A percentile compares a stretch with the other conserved stretches of the same genome.
These are phyloP conservation scores for Paxillus involutus DNA, from an alignment of 768 basidiomycete genomes.

Conservation along the genomic window DNA sequence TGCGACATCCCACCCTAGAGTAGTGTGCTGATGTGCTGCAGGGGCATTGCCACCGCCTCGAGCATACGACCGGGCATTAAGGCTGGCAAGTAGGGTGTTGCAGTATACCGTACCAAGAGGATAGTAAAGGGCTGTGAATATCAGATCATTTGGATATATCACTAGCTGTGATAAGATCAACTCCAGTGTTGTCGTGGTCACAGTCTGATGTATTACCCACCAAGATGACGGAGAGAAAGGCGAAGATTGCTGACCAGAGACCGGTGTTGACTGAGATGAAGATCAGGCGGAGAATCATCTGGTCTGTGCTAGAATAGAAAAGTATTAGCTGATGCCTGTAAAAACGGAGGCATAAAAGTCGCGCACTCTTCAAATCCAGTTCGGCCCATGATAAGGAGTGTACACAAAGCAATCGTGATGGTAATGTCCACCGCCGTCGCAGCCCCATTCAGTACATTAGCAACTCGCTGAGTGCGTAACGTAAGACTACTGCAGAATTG, in stretches of 20 bases:
- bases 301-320: conserved; percentile 19
- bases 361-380: conserved; percentile 22
- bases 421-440: conserved; percentile 16
- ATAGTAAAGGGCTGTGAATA: conserved; percentile 25
- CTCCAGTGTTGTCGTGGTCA: neutral
- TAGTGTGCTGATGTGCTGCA: neutral
- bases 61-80: conserved; percentile 25
- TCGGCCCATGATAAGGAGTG: conserved; percentile 23
- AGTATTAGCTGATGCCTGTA: neutral
- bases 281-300: conserved; percentile 22
- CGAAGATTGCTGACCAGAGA: conserved; percentile 22
- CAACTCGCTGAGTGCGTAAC: conserved; percentile 9
- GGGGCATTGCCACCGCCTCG: conserved; percentile 2
- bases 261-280: conserved; percentile 26
- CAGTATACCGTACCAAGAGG: conserved; percentile 34
- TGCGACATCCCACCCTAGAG: conserved; percentile 9
- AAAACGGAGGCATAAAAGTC: neutral
- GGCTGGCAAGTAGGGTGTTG: conserved; percentile 33
- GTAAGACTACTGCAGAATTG: conserved; percentile 1
- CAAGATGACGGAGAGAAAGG: conserved; percentile 18
- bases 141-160: conserved; percentile 22
- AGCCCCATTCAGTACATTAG: conserved; percentile 10
- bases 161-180: conserved; percentile 12
- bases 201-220: conserved; percentile 7
- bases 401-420: conserved; percentile 21